These are phyloP conservation scores for Meyerozyma guilliermondii DNA, from an alignment of 1,139 yeast genomes.

Conservation along the genomic window DNA sequence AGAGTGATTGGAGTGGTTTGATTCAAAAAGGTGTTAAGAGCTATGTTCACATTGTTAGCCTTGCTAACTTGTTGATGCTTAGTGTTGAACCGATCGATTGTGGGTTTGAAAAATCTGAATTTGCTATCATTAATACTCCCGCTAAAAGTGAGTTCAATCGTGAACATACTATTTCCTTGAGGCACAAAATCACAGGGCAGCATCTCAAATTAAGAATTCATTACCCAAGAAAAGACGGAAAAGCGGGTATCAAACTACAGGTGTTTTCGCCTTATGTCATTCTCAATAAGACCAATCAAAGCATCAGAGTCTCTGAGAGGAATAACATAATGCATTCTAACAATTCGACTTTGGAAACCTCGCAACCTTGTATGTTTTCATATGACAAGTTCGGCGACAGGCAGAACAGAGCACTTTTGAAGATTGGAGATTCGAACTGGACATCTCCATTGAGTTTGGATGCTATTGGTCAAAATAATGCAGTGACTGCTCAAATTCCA, in stretches of 20 bases:
- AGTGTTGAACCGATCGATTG: slow-evolving; percentile 66
- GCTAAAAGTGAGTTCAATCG: slow-evolving; percentile 47
- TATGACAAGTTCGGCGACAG: slow-evolving; percentile 58
- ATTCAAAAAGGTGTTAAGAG: slow-evolving; percentile 62
- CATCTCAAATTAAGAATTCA: slow-evolving; percentile 57
- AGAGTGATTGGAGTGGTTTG: slow-evolving; percentile 62
- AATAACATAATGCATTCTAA: slow-evolving; percentile 45
- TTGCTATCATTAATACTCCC: slow-evolving; percentile 72
- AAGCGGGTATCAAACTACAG: slow-evolving; percentile 55
- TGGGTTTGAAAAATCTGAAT: slow-evolving; percentile 68
- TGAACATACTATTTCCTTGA: slow-evolving; percentile 48
- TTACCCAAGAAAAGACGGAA: slow-evolving; percentile 45
- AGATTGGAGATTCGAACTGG: slow-evolving; percentile 69
- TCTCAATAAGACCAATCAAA: slow-evolving; percentile 73
- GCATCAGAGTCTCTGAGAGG: slow-evolving; percentile 54
- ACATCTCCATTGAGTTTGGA: slow-evolving; percentile 79
- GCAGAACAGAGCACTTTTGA: slow-evolving; percentile 64
- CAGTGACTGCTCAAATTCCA: slow-evolving; percentile 53
- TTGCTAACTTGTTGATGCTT: slow-evolving; percentile 63
- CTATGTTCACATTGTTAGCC: slow-evolving; percentile 76
- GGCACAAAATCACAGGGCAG: slow-evolving; percentile 57
- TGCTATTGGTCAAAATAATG: slow-evolving; percentile 80
- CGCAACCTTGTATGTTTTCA: slow-evolving; percentile 77
- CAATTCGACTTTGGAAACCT: slow-evolving; percentile 19
- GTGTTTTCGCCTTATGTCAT: slow-evolving; percentile 81